Evolutionary conservation across 2,329 filamentous ascomycete genomes (phyloP).

Genomic region (Penicillium sp.): DNA sequence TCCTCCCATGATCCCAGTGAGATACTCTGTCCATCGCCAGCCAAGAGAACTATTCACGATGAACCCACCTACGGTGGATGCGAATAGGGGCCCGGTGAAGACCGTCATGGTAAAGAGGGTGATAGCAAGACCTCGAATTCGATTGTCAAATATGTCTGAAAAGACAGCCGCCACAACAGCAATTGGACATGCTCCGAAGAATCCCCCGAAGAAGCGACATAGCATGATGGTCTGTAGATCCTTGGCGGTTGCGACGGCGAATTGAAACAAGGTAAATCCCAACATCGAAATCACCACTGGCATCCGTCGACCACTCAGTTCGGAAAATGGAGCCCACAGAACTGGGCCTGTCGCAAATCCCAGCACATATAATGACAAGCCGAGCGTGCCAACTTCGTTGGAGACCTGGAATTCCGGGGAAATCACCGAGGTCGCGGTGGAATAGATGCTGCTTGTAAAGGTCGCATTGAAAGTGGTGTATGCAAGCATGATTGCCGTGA

Average conservation of each 20-base stretch:
- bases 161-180: conserved; percentile 53
- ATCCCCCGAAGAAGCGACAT: conserved; percentile 49
- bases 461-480: conserved; percentile 52
- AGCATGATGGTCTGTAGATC: conserved; percentile 51
- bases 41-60: conserved; percentile 41
- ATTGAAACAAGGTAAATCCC: conserved; percentile 48
- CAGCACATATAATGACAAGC: conserved; percentile 41
- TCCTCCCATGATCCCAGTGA: conserved; percentile 53
- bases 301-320: conserved; percentile 46
- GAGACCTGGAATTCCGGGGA: conserved; percentile 55
- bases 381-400: conserved; percentile 37
- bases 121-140: conserved; percentile 41
- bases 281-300: conserved; percentile 46
- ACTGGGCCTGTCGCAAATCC: conserved; percentile 47
- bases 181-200: conserved; percentile 51
- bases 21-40: conserved; percentile 43
- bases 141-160: conserved; percentile 52
- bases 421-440: conserved; percentile 56
- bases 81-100: conserved; percentile 48
- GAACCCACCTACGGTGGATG: conserved; percentile 51
- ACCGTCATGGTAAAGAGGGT: conserved; percentile 49
- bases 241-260: conserved; percentile 47
- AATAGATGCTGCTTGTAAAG: conserved; percentile 63
- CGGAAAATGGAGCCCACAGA: conserved; percentile 50
- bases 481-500: conserved; percentile 27